phyloP scores from a whole-genome alignment of 371 early-diverging fungal species.

The Mucor sp. region DNA sequence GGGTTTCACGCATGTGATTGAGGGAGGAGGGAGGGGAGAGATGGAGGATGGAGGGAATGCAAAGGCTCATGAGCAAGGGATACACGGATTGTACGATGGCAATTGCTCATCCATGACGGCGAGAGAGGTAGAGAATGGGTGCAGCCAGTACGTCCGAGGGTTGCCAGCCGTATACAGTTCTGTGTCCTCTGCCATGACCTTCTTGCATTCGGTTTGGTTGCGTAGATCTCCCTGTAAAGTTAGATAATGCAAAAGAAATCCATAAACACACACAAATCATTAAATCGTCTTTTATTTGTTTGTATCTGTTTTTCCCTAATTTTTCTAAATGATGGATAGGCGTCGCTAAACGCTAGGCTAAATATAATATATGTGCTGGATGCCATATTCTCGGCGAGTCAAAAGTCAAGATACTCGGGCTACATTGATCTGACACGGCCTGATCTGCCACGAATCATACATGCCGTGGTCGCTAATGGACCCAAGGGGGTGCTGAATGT shows the following conservation, averaged over 20 bases:
- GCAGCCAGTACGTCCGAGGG: background rate
- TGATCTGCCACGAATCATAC: slow-evolving; percentile 59
- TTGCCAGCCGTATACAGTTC: background rate
- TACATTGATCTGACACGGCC: slow-evolving; percentile 64
- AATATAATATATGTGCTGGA: slow-evolving; percentile 80
- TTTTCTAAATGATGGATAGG: slow-evolving; percentile 30
- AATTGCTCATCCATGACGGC: background rate
- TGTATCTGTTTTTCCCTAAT: slow-evolving; percentile 2
- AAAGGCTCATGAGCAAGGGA: background rate
- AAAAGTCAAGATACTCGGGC: slow-evolving; percentile 52
- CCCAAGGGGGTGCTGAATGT: slow-evolving; percentile 73
- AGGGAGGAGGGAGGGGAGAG: slow-evolving; percentile 1
- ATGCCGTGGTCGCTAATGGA: slow-evolving; percentile 63
- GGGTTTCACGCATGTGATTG: background rate
- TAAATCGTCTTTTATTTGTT: slow-evolving; percentile 19
- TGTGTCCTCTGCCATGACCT: background rate
- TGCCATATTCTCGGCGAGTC: slow-evolving; percentile 63
- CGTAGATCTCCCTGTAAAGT: background rate
- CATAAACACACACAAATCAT: background rate
- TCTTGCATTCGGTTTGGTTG: background rate
- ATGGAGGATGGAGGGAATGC: background rate
- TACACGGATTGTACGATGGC: background rate
- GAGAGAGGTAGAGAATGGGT: background rate
- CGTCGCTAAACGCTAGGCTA: slow-evolving; percentile 65
- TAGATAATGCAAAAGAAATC: background rate